Percentiles rank a stretch among this genome's conserved stretches.
Evolutionary conservation across 2,329 filamentous ascomycete genomes (phyloP).

Genomic region (Xylaria sp.): DNA sequence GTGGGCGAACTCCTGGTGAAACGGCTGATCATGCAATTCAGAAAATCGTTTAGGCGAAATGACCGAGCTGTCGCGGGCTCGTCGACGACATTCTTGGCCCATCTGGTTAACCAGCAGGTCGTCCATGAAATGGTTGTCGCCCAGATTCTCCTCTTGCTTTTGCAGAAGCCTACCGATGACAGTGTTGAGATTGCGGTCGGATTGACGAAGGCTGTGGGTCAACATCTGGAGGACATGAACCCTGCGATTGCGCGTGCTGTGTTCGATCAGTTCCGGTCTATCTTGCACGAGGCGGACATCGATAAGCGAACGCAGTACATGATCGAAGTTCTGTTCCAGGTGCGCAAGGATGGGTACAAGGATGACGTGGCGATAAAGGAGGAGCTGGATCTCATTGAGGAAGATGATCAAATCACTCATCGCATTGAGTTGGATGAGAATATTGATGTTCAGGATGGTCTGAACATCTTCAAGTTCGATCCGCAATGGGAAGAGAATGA

Average conservation of each 20-base stretch:
- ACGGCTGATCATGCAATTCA: conserved; percentile 82
- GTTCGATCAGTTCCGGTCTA: conserved; percentile 92
- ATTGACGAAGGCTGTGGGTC: conserved; percentile 85
- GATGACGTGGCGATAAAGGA: conserved; percentile 87
- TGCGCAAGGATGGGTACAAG: conserved; percentile 94
- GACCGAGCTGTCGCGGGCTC: conserved; percentile 94
- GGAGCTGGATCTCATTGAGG: conserved; percentile 90
- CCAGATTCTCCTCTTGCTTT: conserved; percentile 83
- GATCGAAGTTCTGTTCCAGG: conserved; percentile 96
- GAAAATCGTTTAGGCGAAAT: conserved; percentile 92
- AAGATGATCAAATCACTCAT: conserved; percentile 97
- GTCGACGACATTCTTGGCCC: conserved; percentile 89
- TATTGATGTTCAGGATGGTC: conserved; percentile 74
- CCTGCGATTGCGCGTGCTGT: conserved; percentile 79
- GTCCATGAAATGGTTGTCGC: conserved; percentile 89
- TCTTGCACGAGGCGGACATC: conserved; percentile 93
- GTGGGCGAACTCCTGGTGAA: conserved; percentile 87
- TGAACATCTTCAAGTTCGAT: conserved; percentile 97
- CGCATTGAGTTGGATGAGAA: conserved; percentile 75
- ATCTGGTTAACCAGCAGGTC: conserved; percentile 93
- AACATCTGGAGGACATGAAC: conserved; percentile 94
- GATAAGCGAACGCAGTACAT: conserved; percentile 99
- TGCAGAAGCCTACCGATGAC: conserved; percentile 95
- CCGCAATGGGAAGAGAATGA: conserved; percentile 86
- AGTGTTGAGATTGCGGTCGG: conserved; percentile 96